Evolutionary conservation across 306 rosid genomes (phyloP).

Genomic region (Parietaria judaica): DNA sequence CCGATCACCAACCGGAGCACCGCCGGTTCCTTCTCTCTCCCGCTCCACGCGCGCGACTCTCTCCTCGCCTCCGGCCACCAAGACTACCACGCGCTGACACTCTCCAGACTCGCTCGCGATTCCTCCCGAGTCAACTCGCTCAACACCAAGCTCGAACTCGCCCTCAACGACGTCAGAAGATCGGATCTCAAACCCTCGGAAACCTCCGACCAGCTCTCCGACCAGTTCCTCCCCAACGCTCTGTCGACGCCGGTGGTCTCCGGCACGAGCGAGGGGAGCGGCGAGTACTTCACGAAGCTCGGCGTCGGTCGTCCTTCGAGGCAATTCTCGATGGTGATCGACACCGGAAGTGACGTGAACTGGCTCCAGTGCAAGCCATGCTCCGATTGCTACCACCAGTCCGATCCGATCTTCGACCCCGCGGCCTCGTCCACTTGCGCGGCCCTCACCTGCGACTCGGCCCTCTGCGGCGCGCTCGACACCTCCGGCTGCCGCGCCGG

Average conservation of each 20-base stretch:
- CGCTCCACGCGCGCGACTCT: slow-evolving; percentile 20
- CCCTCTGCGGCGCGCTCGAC: slow-evolving; percentile 44
- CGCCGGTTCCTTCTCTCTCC: slow-evolving; percentile 11
- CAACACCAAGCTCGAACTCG: slow-evolving; percentile 35
- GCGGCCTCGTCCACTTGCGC: slow-evolving; percentile 35
- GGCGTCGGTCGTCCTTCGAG: slow-evolving; percentile 62
- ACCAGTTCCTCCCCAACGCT: slow-evolving; percentile 43
- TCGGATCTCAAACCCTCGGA: slow-evolving; percentile 39
- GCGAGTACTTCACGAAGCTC: slow-evolving; percentile 80
- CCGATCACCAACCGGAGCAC: not conserved
- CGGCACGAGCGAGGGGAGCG: slow-evolving; percentile 63
- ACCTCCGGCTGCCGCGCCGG: slow-evolving; percentile 35
- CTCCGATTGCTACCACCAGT: slow-evolving; percentile 70
- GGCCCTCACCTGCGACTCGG: slow-evolving; percentile 41
- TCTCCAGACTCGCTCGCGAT: slow-evolving; percentile 21
- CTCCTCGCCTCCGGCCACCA: slow-evolving; percentile 35
- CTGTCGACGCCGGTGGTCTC: slow-evolving; percentile 60
- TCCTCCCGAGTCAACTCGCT: slow-evolving; percentile 34
- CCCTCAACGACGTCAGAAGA: slow-evolving; percentile 52
- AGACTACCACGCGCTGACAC: slow-evolving; percentile 18
- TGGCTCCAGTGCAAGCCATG: slow-evolving; percentile 96
- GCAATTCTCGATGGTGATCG: slow-evolving; percentile 69
- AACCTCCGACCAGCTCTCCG: slow-evolving; percentile 3
- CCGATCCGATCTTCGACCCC: slow-evolving; percentile 80
- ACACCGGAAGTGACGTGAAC: slow-evolving; percentile 78